These are phyloP conservation scores for Panicum virgatum DNA, from an alignment of 202 grass and related monocot species.

Conservation along the genomic window DNA sequence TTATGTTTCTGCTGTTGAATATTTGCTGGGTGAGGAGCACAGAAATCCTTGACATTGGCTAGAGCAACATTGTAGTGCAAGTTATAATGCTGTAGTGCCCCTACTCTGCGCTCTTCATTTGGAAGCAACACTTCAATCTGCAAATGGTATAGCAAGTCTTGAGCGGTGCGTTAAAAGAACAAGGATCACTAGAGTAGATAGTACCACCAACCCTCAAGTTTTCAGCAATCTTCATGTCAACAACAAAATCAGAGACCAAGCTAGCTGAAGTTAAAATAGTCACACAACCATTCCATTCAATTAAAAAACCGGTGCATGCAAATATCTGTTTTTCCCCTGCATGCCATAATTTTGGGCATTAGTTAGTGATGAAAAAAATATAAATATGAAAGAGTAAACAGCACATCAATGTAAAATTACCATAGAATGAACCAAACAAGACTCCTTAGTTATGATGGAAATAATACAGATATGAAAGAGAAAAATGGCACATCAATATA, in stretches of 20 bases:
- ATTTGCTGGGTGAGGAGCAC: background rate
- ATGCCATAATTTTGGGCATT: background rate
- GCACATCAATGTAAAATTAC: background rate
- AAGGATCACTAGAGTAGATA: background rate
- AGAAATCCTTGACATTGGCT: background rate
- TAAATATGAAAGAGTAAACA: background rate
- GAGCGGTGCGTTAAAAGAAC: background rate
- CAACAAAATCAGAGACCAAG: background rate
- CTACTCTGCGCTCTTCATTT: background rate
- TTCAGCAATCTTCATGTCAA: background rate
- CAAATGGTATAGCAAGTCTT: background rate
- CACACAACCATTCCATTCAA: background rate
- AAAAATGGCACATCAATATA: background rate
- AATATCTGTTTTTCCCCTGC: background rate
- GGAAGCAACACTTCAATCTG: background rate
- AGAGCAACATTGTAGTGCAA: background rate
- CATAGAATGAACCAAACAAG: background rate
- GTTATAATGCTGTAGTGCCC: background rate
- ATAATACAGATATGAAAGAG: background rate
- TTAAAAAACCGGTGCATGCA: background rate
- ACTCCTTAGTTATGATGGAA: background rate
- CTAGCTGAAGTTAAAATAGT: slow-evolving; percentile 5
- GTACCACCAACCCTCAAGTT: background rate
- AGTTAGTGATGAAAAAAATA: background rate
- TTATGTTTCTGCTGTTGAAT: background rate